Conservation (phyloP, 2,329 filamentous ascomycete genomes). For the Fusarium sp. region DNA sequence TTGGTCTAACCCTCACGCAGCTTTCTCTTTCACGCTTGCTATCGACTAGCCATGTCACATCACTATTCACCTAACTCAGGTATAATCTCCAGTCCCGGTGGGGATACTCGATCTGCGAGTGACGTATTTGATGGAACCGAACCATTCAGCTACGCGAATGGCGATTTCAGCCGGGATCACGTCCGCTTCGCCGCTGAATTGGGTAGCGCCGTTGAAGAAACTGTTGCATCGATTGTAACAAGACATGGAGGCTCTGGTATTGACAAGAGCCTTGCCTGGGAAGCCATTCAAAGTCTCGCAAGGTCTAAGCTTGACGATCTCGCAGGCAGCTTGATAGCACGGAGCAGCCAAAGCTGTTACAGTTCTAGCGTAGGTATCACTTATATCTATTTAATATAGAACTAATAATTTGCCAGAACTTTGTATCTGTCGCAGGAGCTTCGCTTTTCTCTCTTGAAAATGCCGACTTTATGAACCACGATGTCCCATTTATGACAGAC, state of each 20-base stretch:
- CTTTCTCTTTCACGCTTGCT: neutral
- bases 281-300: neutral
- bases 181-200: neutral
- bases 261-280: neutral
- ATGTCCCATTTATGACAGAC: neutral
- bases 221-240: neutral
- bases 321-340: neutral
- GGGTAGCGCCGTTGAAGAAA: neutral
- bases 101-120: neutral
- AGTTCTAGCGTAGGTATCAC: neutral
- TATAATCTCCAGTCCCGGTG: neutral
- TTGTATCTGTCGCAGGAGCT: neutral
- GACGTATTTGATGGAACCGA: neutral
- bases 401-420: neutral
- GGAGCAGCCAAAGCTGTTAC: neutral
- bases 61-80: no score
- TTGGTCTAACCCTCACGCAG: neutral
- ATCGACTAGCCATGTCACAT: neutral
- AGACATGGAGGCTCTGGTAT: neutral
- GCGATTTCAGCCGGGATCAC: neutral
- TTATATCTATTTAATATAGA: accelerated
- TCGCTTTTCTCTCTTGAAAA: neutral
- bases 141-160: no score
- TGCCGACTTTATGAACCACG: neutral
- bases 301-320: neutral